Evolutionary conservation across 306 rosid genomes (phyloP), one percentile per base, ranked within the genome.

Genomic region (Citrullus colocynthis): DNA sequence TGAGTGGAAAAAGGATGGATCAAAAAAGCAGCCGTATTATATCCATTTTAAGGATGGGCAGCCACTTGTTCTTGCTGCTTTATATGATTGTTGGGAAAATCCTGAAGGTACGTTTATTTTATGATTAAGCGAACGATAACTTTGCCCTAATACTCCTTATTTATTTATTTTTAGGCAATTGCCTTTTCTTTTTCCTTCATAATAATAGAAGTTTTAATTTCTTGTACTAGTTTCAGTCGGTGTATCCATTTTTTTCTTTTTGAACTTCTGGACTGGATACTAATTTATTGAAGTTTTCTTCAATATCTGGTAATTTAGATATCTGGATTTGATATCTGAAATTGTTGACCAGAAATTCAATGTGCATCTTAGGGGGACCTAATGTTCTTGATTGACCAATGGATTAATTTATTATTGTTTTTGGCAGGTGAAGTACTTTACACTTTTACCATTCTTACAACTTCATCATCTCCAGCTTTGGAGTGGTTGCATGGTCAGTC

Each of bases 1-100:
- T 59, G 98, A 95, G 85, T 92, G 98, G 98, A 95, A 90, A 82
- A 94, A 90, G 42, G 93, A 89, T 80, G 97, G 96, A 83, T 86
- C 93, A 42, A 92, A 79, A 85, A 95, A 89, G 82, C 98, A 95
- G 83, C 98, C 98, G 36, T 92, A 95, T 85, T 90, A 95, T 76
- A 77, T 95, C 56, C 90, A 92, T 85, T 90, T 95, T 81, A 90
- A 89, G 81, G 95, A 92, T 86, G 96, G 89, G 12, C 89, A 89
- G 37, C 92, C 97, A 54, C 96, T 90, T 81, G 88, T 89, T 69
- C 87, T 95, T 83, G 97, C 98, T 52, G 98, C 92, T 75, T 91
- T 90, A 74, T 95, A 90, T 84, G 98, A 95, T 82, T 85, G 88
- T 3, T 92, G 97, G 98, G 82, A 89, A 81, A 89, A 82, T 78